Evolutionary conservation across 192 early-diverging fungal genomes (phyloP).

Genomic region (Podochytrium sp.): DNA sequence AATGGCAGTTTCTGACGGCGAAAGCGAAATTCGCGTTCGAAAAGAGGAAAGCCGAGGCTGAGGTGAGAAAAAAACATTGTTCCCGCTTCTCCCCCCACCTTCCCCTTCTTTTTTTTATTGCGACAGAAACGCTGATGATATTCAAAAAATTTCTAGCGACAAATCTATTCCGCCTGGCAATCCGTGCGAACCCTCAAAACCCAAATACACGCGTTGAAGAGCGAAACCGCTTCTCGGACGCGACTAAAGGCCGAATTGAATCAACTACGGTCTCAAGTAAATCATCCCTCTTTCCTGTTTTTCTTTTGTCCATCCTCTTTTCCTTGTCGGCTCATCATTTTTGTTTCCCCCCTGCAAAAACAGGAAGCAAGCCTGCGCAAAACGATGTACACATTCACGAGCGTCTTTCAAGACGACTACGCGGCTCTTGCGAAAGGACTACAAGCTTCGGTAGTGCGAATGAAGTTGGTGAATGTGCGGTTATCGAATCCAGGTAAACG

Average conservation of each 20-base stretch:
- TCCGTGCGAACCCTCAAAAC: slow-evolving; percentile 1
- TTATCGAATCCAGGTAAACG: slow-evolving; percentile 13
- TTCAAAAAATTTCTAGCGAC: slow-evolving; percentile 4
- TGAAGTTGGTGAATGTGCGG: not conserved
- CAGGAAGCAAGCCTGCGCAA: slow-evolving; percentile 11
- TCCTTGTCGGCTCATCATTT: not conserved
- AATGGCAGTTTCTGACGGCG: slow-evolving; percentile 26
- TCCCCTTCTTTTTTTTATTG: not conserved
- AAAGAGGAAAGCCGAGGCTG: slow-evolving; percentile 19
- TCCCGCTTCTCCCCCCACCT: not conserved
- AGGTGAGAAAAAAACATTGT: not conserved
- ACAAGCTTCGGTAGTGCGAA: slow-evolving; percentile 13
- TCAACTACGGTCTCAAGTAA: not conserved
- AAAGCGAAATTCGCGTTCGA: not conserved
- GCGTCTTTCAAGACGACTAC: not conserved
- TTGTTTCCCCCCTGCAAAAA: not conserved
- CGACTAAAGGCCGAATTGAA: not conserved
- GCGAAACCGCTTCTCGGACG: slow-evolving; percentile 7
- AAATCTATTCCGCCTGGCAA: slow-evolving; percentile 15
- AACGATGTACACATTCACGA: not conserved
- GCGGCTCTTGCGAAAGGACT: slow-evolving; percentile 1
- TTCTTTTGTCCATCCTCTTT: too few species aligned
- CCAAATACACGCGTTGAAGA: slow-evolving; percentile 17
- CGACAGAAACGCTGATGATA: not conserved
- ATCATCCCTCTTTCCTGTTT: too few species aligned